Base-by-base conservation (phyloP, 192 early-diverging fungal genomes). In the Coemansia sp. region DNA sequence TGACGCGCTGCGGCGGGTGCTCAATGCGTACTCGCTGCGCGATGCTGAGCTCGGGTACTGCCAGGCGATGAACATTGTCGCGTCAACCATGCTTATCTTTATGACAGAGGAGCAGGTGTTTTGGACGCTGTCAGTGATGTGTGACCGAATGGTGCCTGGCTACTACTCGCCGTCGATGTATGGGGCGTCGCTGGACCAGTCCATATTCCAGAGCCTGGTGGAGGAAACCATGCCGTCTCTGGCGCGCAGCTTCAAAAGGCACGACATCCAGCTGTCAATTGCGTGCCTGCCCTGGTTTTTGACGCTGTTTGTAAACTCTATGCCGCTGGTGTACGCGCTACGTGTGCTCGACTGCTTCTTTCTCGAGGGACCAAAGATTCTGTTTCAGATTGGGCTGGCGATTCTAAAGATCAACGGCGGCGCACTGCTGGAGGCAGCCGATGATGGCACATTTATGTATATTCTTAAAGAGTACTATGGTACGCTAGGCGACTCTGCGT, bases 1-100 rank as follows among this genome's bases (percentile, higher is more conserved):
- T 52, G 85, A 93, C 40, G 87, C 92, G 4, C 81, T 99, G 46
- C 89, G 97, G n/a, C 87, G 94, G 17, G 96, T 98, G 22, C 79
- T 99, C 42, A 90, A 89, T 57, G 90, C 91, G 2, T 94, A 94
- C 66, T 83, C 91, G 17, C 87, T 88, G 86, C 88, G 87, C 59
- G 87, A 93, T 60, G 85, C 91, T 0, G 94, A 96, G 71, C 87
- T 99, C 19, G 97, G 97, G n/a, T 99, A 99, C 78, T 99, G 97
- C 75, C 97, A 99, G 72, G 96, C 97, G 2, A 99, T 99, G 97
- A 99, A 99, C 75, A 95, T 99, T 83, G 90, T 99, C 1, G 93
- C 94, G 46, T 94, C 91, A 25, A 91, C 95, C 0, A 82, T 99
- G 65, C 80, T 99, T 48, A 93, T 99, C 25, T 97, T 91, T 65